Percentiles rank a stretch among this genome's conserved stretches.
phyloP scores from a whole-genome alignment of 2,329 filamentous ascomycete species.

The Hymenoscyphus albidus region DNA sequence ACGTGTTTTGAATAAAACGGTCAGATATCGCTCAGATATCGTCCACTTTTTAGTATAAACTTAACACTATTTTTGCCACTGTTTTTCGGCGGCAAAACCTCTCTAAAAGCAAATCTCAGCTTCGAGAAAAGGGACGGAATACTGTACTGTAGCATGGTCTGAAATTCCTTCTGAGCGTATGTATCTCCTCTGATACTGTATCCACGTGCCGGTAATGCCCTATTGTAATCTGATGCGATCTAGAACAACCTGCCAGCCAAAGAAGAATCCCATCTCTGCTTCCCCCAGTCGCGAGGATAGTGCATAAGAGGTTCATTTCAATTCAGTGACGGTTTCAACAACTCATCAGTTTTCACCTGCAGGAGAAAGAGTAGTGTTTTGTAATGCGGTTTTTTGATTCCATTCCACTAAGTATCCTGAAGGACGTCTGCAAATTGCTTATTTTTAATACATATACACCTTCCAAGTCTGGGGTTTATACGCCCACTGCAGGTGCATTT shows the following conservation, averaged over 20 bases:
- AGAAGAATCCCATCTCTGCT: neutral
- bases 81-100: too few species aligned
- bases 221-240: neutral
- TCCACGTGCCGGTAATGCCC: neutral
- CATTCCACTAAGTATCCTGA: too few species aligned
- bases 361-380: too few species aligned
- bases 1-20: too few species aligned
- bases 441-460: too few species aligned
- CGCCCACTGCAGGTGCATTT: too few species aligned
- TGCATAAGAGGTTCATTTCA: neutral
- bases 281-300: neutral
- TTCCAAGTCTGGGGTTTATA: too few species aligned
- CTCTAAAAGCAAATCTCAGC: neutral
- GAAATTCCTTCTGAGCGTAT: neutral
- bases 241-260: neutral
- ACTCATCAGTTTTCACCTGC: neutral
- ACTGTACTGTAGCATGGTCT: neutral
- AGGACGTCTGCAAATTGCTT: too few species aligned
- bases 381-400: too few species aligned
- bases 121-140: neutral
- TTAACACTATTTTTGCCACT: too few species aligned
- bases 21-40: too few species aligned
- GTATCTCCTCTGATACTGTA: neutral
- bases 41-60: too few species aligned
- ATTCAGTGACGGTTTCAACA: neutral